These are phyloP conservation scores for Myriangium duriaei DNA, from an alignment of 2,329 filamentous ascomycete species.

Conservation along the genomic window DNA sequence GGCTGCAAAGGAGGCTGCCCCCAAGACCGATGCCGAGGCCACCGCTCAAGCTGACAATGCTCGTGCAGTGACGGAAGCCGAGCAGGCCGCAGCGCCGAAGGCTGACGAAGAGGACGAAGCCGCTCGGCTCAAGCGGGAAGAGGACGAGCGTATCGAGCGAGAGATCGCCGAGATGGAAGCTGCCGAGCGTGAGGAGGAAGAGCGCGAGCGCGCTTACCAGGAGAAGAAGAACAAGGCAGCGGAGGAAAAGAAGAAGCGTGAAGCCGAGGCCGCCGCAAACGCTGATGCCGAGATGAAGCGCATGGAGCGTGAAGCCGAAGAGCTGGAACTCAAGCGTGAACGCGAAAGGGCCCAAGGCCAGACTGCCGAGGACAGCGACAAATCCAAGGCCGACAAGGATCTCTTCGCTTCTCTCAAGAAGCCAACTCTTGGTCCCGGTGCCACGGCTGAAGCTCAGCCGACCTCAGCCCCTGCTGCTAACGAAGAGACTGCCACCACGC, in stretches of 20 bases:
- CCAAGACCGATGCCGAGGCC: slow-evolving; percentile 36
- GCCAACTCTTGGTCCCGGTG: slow-evolving; percentile 35
- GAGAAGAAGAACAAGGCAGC: slow-evolving; percentile 56
- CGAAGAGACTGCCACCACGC: slow-evolving; percentile 14
- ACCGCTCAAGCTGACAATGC: slow-evolving; percentile 34
- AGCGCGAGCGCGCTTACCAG: slow-evolving; percentile 58
- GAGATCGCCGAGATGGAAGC: slow-evolving; percentile 54
- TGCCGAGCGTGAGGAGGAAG: slow-evolving; percentile 37
- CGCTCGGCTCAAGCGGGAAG: slow-evolving; percentile 23
- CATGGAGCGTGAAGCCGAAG: slow-evolving; percentile 37
- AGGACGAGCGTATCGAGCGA: slow-evolving; percentile 35
- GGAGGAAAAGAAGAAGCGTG: slow-evolving; percentile 36
- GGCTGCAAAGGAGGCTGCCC: slow-evolving; percentile 21
- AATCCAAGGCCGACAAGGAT: slow-evolving; percentile 30
- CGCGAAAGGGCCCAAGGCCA: slow-evolving; percentile 20
- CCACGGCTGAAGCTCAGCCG: slow-evolving; percentile 16
- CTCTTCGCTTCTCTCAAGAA: slow-evolving; percentile 38
- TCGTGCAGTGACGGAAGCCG: slow-evolving; percentile 17
- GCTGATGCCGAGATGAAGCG: slow-evolving; percentile 41
- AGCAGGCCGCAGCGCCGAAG: slow-evolving; percentile 13
- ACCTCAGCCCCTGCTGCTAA: slow-evolving; percentile 4
- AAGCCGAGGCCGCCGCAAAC: slow-evolving; percentile 39
- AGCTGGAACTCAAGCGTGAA: slow-evolving; percentile 31
- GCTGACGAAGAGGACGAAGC: slow-evolving; percentile 19
- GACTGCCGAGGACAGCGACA: slow-evolving; percentile 14